These are phyloP conservation scores for Quercus mongolica DNA, from an alignment of 306 rosid genomes.

Conservation along the genomic window DNA sequence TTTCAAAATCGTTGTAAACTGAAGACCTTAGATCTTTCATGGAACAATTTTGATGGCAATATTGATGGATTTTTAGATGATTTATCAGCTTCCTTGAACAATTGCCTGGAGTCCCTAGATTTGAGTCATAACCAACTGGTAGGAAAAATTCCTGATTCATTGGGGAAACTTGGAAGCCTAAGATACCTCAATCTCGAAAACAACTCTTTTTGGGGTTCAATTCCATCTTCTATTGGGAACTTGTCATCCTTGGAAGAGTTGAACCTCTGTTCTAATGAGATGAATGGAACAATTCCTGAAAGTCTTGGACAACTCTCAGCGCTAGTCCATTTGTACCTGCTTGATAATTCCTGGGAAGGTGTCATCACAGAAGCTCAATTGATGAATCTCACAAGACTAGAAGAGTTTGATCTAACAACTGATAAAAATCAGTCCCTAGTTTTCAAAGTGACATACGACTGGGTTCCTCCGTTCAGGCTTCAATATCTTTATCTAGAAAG, in stretches of 20 bases:
- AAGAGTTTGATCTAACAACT: neutral
- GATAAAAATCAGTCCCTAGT: neutral
- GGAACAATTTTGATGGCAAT: no score
- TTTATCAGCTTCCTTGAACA: no score
- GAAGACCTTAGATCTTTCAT: no score
- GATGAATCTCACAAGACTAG: neutral
- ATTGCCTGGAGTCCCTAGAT: no score
- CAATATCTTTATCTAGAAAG: neutral
- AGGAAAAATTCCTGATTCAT: no score
- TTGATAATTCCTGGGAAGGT: neutral
- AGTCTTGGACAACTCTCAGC: slow-evolving; percentile 15
- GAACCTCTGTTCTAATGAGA: neutral
- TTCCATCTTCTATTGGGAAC: no score
- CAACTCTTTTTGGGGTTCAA: no score
- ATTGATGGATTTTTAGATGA: no score
- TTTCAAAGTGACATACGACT: neutral
- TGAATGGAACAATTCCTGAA: slow-evolving; percentile 20
- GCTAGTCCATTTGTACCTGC: neutral
- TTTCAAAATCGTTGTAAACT: no score
- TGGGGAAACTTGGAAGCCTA: no score
- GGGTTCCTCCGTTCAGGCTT: slow-evolving; percentile 16
- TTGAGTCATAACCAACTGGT: no score
- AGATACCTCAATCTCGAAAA: no score
- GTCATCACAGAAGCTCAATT: slow-evolving; percentile 12
- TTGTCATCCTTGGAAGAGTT: neutral